Evolutionary conservation across 352 stramenopile genomes (phyloP), one percentile per base, ranked within the genome.

Genomic region (Globisporangium megalacanthum): DNA sequence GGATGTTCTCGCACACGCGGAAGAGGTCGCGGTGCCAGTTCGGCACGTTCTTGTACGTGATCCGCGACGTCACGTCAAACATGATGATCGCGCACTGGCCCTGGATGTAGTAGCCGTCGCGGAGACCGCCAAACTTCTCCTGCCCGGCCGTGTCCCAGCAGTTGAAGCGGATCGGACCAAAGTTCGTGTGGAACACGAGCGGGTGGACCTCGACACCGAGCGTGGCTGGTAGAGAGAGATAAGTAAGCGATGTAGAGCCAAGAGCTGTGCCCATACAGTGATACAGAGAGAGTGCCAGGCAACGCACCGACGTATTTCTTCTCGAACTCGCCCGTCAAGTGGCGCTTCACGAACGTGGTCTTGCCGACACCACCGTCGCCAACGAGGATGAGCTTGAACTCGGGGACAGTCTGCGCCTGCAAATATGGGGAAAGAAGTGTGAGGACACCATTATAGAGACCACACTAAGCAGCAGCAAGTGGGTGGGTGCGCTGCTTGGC

Each of bases 351-450:
- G 72, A 99, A 99, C 35, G 97, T 99, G n/a, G 97, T 99, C 85
- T 99, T 99, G 57, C 98, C 98, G 48, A 99, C 97, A 70, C 97
- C 97, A 68, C 97, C 97, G 75, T 99, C 98, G 58, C 98, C 98
- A 54, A 99, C 96, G 60, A 99, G 95, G 67, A 99, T 99, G 19
- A 99, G 89, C 86, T 99, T 99, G 76, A 99, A 99, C 86, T 99
- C 97, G 39, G 97, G 97, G 60, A 97, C 91, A 72, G 83, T 90
- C 68, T 86, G 78, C 46, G 68, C 71, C 77, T 83, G 56, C 35
- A 74, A n/a, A n/a, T n/a, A n/a, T n/a, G n/a, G n/a, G n/a, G n/a
- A n/a, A n/a, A n/a, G n/a, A n/a, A n/a, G n/a, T n/a, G n/a, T n/a
- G n/a, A n/a, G n/a, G n/a, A n/a, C n/a, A n/a, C n/a, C n/a, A n/a